Conservation (phyloP, 176 grass and related monocot species). For the Poa annua region DNA sequence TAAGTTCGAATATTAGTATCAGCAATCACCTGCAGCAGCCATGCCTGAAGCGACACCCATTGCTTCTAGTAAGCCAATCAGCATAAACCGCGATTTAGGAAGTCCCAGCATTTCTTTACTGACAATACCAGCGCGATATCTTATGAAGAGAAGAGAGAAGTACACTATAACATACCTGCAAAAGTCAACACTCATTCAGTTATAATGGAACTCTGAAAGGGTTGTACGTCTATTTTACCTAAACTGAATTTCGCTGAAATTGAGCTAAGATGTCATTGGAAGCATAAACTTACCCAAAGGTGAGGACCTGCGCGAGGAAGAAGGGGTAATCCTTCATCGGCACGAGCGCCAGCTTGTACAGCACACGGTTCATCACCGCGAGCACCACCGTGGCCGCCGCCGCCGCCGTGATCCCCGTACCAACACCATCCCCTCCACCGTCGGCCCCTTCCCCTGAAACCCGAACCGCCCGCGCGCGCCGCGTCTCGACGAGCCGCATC, state of each 20-base stretch:
- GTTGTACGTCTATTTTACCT: not conserved
- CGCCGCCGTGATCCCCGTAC: slow-evolving; percentile 47
- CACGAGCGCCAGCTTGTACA: slow-evolving; percentile 95
- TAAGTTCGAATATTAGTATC: not conserved
- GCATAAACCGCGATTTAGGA: slow-evolving; percentile 73
- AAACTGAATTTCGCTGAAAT: not conserved
- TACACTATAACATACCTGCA: slow-evolving; percentile 81
- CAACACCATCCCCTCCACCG: not conserved
- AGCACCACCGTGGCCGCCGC: slow-evolving; percentile 58
- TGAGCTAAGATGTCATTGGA: not conserved
- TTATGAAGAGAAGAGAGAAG: slow-evolving; percentile 71
- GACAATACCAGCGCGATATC: slow-evolving; percentile 67
- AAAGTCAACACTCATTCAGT: not conserved
- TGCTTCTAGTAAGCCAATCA: slow-evolving; percentile 79
- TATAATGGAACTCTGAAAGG: not conserved
- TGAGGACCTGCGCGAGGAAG: slow-evolving; percentile 82
- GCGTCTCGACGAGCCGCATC: slow-evolving; percentile 1
- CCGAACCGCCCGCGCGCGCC: not conserved
- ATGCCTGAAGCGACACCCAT: slow-evolving; percentile 88
- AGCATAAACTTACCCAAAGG: slow-evolving; percentile 65
- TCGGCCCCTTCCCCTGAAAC: slow-evolving; percentile 18
- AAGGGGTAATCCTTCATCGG: slow-evolving; percentile 88
- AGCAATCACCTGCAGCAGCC: slow-evolving; percentile 74
- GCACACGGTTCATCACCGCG: slow-evolving; percentile 85
- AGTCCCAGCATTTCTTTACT: slow-evolving; percentile 84